Percentiles rank a stretch among this genome's conserved stretches.
Conservation (phyloP, 192 early-diverging fungal genomes). For the Linnemannia elongata region DNA sequence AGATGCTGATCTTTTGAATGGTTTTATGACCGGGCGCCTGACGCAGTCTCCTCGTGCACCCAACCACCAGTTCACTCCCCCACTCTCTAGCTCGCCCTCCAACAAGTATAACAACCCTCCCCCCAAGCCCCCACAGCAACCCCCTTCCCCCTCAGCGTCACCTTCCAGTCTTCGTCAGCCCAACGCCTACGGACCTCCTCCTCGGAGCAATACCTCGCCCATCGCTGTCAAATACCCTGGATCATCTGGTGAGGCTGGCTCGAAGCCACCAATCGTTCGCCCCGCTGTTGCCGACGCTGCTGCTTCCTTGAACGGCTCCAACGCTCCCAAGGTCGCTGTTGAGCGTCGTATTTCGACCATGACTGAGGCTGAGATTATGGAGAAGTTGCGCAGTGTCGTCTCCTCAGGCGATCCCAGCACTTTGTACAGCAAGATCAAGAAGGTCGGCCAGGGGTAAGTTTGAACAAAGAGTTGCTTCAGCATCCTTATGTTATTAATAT, state of each 20-base stretch:
- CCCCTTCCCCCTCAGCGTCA: conserved; percentile 27
- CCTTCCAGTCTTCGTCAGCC: conserved; percentile 35
- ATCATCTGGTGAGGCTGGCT: conserved; percentile 31
- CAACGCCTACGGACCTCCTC: conserved; percentile 18
- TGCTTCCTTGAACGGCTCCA: conserved; percentile 71
- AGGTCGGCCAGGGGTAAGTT: conserved; percentile 94
- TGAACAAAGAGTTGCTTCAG: not conserved
- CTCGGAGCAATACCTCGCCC: conserved; percentile 28
- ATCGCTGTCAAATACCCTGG: conserved; percentile 48
- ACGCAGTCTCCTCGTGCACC: conserved; percentile 50
- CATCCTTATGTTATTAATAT: not conserved
- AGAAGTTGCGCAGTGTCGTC: conserved; percentile 90
- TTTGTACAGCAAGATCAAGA: conserved; percentile 94
- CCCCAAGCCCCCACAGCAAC: conserved; percentile 31
- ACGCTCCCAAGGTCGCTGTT: conserved; percentile 43
- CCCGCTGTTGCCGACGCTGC: conserved; percentile 56
- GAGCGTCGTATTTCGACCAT: conserved; percentile 88
- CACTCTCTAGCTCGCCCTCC: conserved; percentile 46
- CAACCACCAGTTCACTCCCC: conserved; percentile 34
- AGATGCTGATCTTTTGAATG: conserved; percentile 33
- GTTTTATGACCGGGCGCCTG: conserved; percentile 10
- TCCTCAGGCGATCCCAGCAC: conserved; percentile 91
- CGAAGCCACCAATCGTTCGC: conserved; percentile 47
- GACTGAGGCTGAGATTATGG: conserved; percentile 96
- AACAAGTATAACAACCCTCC: conserved; percentile 37